phyloP scores from a whole-genome alignment of 2,329 filamentous ascomycete species.

The Colletotrichum agaves region DNA sequence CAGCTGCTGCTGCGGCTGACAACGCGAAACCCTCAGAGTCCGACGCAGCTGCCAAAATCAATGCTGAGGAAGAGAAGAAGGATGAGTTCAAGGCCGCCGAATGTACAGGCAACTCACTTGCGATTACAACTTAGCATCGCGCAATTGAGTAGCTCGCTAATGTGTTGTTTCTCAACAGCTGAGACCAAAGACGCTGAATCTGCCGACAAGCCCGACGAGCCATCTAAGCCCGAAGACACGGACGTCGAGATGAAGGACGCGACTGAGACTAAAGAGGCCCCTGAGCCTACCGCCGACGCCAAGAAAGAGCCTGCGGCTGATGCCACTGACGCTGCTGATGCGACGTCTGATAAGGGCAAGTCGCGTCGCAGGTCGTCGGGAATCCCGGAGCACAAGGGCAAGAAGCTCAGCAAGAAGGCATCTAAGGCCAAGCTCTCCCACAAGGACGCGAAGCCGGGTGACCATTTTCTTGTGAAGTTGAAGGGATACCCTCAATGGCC shows the following conservation, averaged over 20 bases:
- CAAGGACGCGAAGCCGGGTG: constrained; percentile 86
- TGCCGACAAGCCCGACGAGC: constrained; percentile 45
- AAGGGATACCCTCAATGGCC: constrained; percentile 97
- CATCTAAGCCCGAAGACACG: constrained; percentile 47
- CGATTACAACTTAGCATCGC: constrained; percentile 1
- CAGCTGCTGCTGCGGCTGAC: constrained; percentile 35
- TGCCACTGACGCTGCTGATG: constrained; percentile 47
- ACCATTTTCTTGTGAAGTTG: constrained; percentile 92
- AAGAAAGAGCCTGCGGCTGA: constrained; percentile 43
- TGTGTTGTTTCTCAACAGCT: constrained; percentile 23
- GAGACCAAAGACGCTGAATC: constrained; percentile 45
- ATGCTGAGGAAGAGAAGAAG: constrained; percentile 38
- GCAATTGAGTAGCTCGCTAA: constrained; percentile 35
- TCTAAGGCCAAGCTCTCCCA: constrained; percentile 78
- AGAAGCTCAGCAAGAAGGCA: constrained; percentile 88
- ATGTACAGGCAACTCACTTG: constrained; percentile 45
- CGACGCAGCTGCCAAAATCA: constrained; percentile 41
- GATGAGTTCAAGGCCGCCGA: constrained; percentile 43
- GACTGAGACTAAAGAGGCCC: constrained; percentile 54
- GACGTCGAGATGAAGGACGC: constrained; percentile 78
- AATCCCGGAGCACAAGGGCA: constrained; percentile 74
- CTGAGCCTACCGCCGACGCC: constrained; percentile 42
- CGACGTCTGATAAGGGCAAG: constrained; percentile 55
- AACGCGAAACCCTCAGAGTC: constrained; percentile 42
- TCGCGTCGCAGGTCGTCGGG: constrained; percentile 78